Conservation (phyloP, 345 rosid species). For the Trapa bicornis region DNA sequence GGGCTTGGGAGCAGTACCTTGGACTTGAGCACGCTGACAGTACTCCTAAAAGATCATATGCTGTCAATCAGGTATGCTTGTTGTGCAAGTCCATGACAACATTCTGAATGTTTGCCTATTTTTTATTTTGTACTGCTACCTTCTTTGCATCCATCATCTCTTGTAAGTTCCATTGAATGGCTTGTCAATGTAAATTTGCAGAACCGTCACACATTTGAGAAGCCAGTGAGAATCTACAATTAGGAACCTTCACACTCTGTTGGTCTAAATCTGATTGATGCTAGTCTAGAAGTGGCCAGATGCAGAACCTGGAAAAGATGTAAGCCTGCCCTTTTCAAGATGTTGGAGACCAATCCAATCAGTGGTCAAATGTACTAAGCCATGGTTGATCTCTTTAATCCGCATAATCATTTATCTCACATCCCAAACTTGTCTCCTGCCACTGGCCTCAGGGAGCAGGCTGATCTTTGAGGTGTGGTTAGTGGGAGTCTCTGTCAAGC, state of each 20-base stretch:
- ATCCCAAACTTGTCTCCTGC: neutral
- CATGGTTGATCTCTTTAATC: neutral
- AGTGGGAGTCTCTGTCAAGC: neutral
- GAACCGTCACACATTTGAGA: constrained; percentile 47
- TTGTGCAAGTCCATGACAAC: neutral
- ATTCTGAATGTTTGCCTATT: neutral
- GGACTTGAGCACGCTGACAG: constrained; percentile 61
- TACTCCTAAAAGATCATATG: constrained; percentile 45
- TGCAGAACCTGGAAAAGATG: neutral
- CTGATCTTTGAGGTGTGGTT: neutral
- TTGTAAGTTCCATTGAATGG: neutral
- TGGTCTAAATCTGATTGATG: neutral
- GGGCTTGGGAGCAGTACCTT: constrained; percentile 75
- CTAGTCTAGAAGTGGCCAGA: neutral
- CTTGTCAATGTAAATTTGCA: constrained; percentile 16
- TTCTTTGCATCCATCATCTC: neutral
- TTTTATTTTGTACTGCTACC: neutral
- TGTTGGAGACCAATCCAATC: neutral
- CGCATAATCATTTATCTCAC: neutral
- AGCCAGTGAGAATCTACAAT: constrained; percentile 48
- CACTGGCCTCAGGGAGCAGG: neutral
- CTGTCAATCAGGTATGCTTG: constrained; percentile 41
- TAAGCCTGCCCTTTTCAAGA: neutral
- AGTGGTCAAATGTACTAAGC: neutral
- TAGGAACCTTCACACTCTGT: constrained; percentile 9